A percentile compares a stretch with the other conserved stretches of the same genome.
Conservation (phyloP, 495 filamentous ascomycete genomes). For the Astrothelium macrocarpum region DNA sequence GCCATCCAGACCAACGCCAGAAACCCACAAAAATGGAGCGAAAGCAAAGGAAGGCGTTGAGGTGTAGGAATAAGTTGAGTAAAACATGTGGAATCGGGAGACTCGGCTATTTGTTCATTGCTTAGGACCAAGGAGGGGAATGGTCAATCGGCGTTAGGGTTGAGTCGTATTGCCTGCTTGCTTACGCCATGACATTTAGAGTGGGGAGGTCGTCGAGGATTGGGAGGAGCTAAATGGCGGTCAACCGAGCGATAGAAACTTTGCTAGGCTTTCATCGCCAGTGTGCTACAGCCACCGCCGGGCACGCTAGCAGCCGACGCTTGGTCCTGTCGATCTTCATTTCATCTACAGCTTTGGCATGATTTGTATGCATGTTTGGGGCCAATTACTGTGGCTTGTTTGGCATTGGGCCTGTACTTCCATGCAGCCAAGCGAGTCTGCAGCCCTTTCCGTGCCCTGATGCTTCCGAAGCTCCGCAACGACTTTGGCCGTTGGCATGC, state of each 20-base stretch:
- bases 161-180: not conserved
- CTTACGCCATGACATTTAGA: not conserved
- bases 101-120: not conserved
- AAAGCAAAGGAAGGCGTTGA: not conserved
- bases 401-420: not conserved
- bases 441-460: not conserved
- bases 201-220: not conserved
- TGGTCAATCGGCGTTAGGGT: not conserved
- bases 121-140: not conserved
- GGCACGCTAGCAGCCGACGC: not conserved
- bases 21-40: not conserved
- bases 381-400: not conserved
- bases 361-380: not conserved
- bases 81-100: not conserved
- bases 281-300: not conserved
- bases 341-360: not conserved
- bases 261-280: not conserved
- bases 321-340: slow-evolving; percentile 3
- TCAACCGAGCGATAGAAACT: not conserved
- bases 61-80: not conserved
- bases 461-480: not conserved
- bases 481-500: not conserved
- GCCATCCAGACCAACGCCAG: not conserved
- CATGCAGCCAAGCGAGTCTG: slow-evolving; percentile 4
- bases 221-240: not conserved